phyloP scores from a whole-genome alignment of 768 basidiomycete genomes.

The Kwoniella heveanensis region DNA sequence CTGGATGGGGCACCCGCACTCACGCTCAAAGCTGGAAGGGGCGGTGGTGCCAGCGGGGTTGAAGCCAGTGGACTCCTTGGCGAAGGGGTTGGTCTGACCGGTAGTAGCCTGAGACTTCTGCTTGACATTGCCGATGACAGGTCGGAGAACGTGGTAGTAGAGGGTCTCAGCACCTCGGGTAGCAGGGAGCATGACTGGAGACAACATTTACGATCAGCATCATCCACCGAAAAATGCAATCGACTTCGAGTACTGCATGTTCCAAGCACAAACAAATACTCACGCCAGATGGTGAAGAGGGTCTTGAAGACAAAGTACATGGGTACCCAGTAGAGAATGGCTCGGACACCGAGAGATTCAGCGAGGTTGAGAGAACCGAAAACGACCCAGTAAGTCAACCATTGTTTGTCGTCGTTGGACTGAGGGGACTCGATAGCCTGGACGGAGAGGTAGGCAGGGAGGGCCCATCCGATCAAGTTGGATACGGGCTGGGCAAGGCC shows the following conservation, averaged over 20 bases:
- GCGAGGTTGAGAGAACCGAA: conserved; percentile 90
- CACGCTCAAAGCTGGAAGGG: conserved; percentile 54
- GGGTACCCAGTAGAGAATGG: conserved; percentile 84
- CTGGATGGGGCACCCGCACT: conserved; percentile 16
- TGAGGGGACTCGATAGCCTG: conserved; percentile 86
- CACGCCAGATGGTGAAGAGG: conserved; percentile 85
- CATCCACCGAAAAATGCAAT: background rate
- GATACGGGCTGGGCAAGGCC: conserved; percentile 88
- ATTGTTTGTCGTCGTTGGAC: conserved; percentile 82
- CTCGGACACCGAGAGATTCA: conserved; percentile 78
- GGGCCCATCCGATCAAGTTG: conserved; percentile 89
- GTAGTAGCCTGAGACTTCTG: conserved; percentile 42
- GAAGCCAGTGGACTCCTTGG: conserved; percentile 42
- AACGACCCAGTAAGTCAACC: conserved; percentile 96
- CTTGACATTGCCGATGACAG: conserved; percentile 69
- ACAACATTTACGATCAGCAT: background rate
- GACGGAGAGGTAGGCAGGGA: conserved; percentile 94
- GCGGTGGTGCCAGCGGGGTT: conserved; percentile 49
- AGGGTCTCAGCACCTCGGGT: conserved; percentile 80
- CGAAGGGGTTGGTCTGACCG: conserved; percentile 59
- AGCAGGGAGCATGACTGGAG: conserved; percentile 44
- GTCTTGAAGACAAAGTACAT: conserved; percentile 96
- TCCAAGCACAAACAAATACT: no score
- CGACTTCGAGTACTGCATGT: conserved; percentile 2
- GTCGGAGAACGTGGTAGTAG: conserved; percentile 76